Conservation (phyloP, 345 rosid species). For the Gossypium australe region DNA sequence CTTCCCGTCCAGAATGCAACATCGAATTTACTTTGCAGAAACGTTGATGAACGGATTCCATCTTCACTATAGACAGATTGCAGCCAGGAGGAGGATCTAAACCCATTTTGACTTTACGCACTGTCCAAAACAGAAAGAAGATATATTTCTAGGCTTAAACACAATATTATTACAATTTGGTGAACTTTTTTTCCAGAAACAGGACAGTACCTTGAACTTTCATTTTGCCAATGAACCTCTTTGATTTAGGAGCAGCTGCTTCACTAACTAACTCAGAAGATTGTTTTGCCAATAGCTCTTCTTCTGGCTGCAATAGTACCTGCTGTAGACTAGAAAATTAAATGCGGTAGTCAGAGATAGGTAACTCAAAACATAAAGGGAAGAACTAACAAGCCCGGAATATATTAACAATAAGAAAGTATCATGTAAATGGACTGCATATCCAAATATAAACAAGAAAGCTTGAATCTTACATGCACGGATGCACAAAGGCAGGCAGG, state of each 20-base stretch:
- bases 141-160: conserved; percentile 11
- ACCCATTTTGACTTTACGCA: conserved; percentile 74
- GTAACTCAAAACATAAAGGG: background rate
- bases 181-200: background rate
- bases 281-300: conserved; percentile 66
- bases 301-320: conserved; percentile 79
- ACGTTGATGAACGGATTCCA: conserved; percentile 48
- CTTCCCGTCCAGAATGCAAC: conserved; percentile 62
- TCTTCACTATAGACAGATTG: conserved; percentile 50
- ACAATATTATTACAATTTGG: background rate
- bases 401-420: background rate
- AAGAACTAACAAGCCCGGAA: background rate
- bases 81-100: conserved; percentile 74
- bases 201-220: conserved; percentile 69
- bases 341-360: conserved; percentile 1
- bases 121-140: conserved; percentile 37
- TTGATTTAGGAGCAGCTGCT: conserved; percentile 57
- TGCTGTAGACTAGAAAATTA: conserved; percentile 43
- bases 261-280: conserved; percentile 58
- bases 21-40: conserved; percentile 48
- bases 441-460: conserved; percentile 2
- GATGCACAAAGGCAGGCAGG: background rate
- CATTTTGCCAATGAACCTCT: conserved; percentile 75
- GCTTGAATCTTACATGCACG: background rate
- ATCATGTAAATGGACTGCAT: background rate